Evolutionary conservation across 192 early-diverging fungal species (phyloP), one percentile per base, ranked within the genome.

Genomic region (Coemansia sp.): DNA sequence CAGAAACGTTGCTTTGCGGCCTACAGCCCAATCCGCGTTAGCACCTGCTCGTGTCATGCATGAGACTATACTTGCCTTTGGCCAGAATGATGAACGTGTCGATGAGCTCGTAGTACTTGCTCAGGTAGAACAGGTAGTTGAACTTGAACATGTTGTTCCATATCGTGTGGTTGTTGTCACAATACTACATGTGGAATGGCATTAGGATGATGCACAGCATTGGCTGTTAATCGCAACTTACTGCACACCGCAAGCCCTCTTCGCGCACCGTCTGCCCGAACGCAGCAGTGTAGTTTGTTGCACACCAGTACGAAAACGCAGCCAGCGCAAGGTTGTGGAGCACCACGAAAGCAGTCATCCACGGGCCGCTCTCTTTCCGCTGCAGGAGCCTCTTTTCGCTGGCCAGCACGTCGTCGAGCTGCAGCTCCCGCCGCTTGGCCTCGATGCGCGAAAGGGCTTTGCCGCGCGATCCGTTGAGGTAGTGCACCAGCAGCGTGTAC

Each of bases 31-130:
- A 21, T 31, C 0, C 6, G 11, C 42, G 14, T 20, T 12, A 51
- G 8, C 7, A 49, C 39, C 16, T 13, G 6, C 30, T 31, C 6
- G 30, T 31, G 30, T 31, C 30, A 12, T 37, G 30, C 30, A 31
- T 31, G 30, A 47, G 44, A 31, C 3, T 31, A 31, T 31, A 31
- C 61, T 36, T 69, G 55, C 72, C 73, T 72, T 94, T 92, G 23
- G 87, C 45, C 40, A 94, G 62, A 57, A 94, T 88, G 63, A 94
- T 92, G 64, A 86, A 82, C 47, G 92, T 94, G 59, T 94, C 92
- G 45, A 94, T 80, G 30, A 94, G 81, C 67, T 94, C 92, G 74
- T 92, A 94, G 68, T 84, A 89, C 72, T 91, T 91, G 76, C 86
- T 88, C 16, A 94, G 83, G 76, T 94, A 94, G 69, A 94, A 94